phyloP scores from a whole-genome alignment of 2,329 filamentous ascomycete species.

The Neocatenulostroma microsporum region DNA sequence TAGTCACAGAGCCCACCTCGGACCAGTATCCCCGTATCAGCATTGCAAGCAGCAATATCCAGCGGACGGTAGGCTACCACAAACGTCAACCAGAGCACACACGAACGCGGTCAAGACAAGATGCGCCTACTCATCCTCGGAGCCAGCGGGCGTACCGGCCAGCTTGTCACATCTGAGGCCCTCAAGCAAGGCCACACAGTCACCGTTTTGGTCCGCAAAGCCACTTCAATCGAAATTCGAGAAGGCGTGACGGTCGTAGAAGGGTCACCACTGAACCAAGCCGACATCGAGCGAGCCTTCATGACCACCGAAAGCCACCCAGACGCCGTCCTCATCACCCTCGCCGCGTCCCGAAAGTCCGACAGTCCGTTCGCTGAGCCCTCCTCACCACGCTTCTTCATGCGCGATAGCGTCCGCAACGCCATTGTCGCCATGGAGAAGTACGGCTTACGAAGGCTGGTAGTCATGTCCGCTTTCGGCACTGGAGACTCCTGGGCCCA shows the following conservation, averaged over 20 bases:
- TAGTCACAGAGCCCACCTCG: too few species aligned
- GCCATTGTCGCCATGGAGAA: slow-evolving; percentile 33
- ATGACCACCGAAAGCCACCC: slow-evolving; percentile 15
- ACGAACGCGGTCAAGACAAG: too few species aligned
- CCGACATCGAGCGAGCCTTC: slow-evolving; percentile 23
- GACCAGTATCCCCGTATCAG: too few species aligned
- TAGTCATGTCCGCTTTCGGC: slow-evolving; percentile 47
- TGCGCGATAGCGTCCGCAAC: slow-evolving; percentile 38
- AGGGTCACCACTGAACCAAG: slow-evolving; percentile 23
- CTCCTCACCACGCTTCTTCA: slow-evolving; percentile 39
- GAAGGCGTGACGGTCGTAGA: slow-evolving; percentile 34
- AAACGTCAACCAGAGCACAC: too few species aligned
- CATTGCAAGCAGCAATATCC: too few species aligned
- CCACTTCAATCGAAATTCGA: slow-evolving; percentile 25
- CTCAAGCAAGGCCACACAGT: slow-evolving; percentile 37
- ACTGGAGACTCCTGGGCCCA: slow-evolving; percentile 39
- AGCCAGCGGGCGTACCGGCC: slow-evolving; percentile 42
- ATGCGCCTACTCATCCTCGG: slow-evolving; percentile 45
- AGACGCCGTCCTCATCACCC: slow-evolving; percentile 41
- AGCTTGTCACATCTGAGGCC: slow-evolving; percentile 35
- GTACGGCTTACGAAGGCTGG: slow-evolving; percentile 34
- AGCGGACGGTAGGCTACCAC: too few species aligned
- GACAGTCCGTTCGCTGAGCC: slow-evolving; percentile 44
- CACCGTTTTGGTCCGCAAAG: slow-evolving; percentile 40
- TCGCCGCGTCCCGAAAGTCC: slow-evolving; percentile 40